Percentiles rank a stretch among this genome's conserved stretches.
Evolutionary conservation across 176 grass and related monocot species (phyloP).

Genomic region (Eleusine coracana): DNA sequence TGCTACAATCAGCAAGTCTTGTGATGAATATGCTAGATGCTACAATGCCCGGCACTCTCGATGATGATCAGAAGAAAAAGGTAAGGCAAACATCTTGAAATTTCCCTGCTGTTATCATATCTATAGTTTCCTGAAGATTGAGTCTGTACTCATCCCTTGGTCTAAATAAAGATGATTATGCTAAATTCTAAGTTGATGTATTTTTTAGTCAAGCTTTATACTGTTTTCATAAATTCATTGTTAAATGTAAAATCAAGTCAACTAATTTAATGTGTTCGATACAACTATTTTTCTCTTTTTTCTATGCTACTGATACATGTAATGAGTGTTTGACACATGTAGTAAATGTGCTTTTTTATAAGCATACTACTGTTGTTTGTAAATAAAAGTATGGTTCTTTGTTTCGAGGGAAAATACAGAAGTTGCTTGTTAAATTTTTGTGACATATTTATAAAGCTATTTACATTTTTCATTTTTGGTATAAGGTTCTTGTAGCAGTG

Average conservation of each 20-base stretch:
- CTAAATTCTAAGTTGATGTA: neutral
- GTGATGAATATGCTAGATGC: conserved; percentile 94
- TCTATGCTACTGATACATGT: neutral
- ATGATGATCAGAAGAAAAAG: conserved; percentile 87
- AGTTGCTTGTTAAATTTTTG: conserved; percentile 5
- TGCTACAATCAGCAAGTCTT: conserved; percentile 72
- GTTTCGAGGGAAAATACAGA: neutral
- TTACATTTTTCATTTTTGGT: conserved; percentile 31
- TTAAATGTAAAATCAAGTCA: neutral
- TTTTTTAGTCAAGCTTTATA: neutral
- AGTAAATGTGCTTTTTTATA: neutral
- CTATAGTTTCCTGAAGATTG: neutral
- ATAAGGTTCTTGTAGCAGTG: conserved; percentile 82
- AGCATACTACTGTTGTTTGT: neutral
- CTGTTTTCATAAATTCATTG: neutral
- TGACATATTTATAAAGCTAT: conserved; percentile 21
- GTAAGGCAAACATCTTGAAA: conserved; percentile 31
- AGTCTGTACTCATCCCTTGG: neutral
- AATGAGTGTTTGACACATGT: neutral
- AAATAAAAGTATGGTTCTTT: neutral
- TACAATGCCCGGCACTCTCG: conserved; percentile 79
- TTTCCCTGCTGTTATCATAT: neutral
- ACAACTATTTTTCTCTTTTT: neutral
- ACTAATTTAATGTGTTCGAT: neutral
- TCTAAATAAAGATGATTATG: neutral